Conservation (phyloP, 108 stramenopile genomes). For the Fragilariopsis cylindrus region DNA sequence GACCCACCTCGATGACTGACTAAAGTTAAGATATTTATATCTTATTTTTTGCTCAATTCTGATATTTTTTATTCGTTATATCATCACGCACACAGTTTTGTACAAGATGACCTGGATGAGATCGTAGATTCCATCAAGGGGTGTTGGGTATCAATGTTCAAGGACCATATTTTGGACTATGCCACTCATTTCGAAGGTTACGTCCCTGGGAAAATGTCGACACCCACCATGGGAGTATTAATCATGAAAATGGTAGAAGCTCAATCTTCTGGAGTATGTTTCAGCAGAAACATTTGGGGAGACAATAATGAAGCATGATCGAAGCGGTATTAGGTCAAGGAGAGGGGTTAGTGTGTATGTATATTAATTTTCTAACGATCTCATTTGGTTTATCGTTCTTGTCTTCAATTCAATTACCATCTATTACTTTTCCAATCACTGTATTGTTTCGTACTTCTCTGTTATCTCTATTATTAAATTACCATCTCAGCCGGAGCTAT, state of each 20-base stretch:
- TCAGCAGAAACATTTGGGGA: slow-evolving; percentile 14
- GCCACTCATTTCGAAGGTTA: slow-evolving; percentile 18
- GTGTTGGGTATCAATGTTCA: slow-evolving; percentile 32
- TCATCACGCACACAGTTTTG: not conserved
- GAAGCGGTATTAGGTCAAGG: slow-evolving; percentile 24
- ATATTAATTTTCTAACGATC: too few relatives aligned
- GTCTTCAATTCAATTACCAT: too few relatives aligned
- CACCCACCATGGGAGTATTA: slow-evolving; percentile 17
- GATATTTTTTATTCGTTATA: too few relatives aligned
- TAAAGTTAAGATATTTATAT: too few relatives aligned
- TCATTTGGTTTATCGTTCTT: too few relatives aligned
- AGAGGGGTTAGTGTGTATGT: slow-evolving; percentile 10
- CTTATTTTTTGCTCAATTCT: too few relatives aligned
- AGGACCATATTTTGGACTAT: slow-evolving; percentile 26
- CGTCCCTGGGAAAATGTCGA: not conserved
- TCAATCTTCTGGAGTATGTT: slow-evolving; percentile 15
- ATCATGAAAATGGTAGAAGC: slow-evolving; percentile 31
- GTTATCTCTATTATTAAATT: too few relatives aligned
- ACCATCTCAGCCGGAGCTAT: not conserved
- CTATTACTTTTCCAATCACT: too few relatives aligned
- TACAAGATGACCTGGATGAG: slow-evolving; percentile 29
- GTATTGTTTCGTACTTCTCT: too few relatives aligned
- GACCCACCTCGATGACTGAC: too few relatives aligned
- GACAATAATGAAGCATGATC: slow-evolving; percentile 19
- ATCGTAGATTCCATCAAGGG: slow-evolving; percentile 22